Evolutionary conservation across 139 green algal species (phyloP), one percentile per base, ranked within the genome.

Genomic region (Picochlorum sp.): DNA sequence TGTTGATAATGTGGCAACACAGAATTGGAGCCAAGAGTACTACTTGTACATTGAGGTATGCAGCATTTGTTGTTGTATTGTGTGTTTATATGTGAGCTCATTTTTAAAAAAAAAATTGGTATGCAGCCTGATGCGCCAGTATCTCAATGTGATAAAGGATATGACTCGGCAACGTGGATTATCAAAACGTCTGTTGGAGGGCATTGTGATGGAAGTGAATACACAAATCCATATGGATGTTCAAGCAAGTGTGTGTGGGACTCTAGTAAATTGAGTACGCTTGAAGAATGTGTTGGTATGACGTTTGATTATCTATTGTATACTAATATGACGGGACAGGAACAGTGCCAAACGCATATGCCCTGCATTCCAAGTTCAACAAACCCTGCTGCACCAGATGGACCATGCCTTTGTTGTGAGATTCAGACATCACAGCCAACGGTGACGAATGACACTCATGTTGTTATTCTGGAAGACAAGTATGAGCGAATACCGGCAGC

Each of bases 401-500:
- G 74, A 2, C 74, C 74, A 28, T 80, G 74, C 61, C 64, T 68
- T 54, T 80, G 74, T 64, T 80, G 74, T 16, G 49, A 64, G 16
- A 56, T 80, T 4, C 24, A 77, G 59, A n/a, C 68, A 20, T 47
- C 72, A 30, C 14, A 15, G 6, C n/a, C 34, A 30, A 24, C 64
- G 8, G 30, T 56, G 24, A 49, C n/a, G 15, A 62, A 32, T 6
- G 32, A 56, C 10, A 49, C 30, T 20, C 7, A 54, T 54, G 47
- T 54, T 24, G n/a, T 54, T 3, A 7, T 54, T 21, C 47, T 54
- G 1, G 47, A 54, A 13, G 11, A 54, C 47, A 54, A 54, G 0
- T 54, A 20, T 20, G 47, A 54, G 18, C 54, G 21, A 6, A 37
- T 77, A 46, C 38, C 71, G 10, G 56, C 67, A 4, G 71, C 41